A percentile compares a stretch with the other conserved stretches of the same genome.
These are phyloP conservation scores for Paraurostyla sp. DNA, from an alignment of 73 alveolate species.

Conservation along the genomic window DNA sequence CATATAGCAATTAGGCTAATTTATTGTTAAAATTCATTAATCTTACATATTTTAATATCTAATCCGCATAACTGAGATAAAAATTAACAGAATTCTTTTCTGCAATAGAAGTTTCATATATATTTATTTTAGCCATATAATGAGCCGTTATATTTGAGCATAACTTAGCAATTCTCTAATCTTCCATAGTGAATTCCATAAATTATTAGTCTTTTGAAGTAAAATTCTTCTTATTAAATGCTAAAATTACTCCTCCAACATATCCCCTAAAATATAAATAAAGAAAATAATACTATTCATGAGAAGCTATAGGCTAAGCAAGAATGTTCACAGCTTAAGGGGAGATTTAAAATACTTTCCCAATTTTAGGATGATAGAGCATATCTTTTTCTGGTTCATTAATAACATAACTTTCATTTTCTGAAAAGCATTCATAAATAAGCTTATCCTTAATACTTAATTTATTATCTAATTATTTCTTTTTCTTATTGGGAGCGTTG, in stretches of 20 bases:
- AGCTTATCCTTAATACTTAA: conserved; percentile 1
- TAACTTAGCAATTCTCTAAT: conserved; percentile 24
- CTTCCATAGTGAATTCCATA: conserved; percentile 47
- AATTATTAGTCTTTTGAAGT: not conserved
- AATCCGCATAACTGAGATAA: conserved; percentile 17
- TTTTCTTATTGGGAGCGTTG: not conserved
- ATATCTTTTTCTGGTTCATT: conserved; percentile 55
- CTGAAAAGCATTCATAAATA: conserved; percentile 42
- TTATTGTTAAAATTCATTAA: not conserved
- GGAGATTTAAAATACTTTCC: not conserved
- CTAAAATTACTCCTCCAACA: conserved; percentile 24
- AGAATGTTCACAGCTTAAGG: conserved; percentile 8
- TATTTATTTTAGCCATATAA: conserved; percentile 27
- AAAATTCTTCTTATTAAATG: conserved; percentile 46
- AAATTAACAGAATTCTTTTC: conserved; percentile 52
- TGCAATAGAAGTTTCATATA: conserved; percentile 24
- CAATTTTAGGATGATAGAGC: conserved; percentile 23
- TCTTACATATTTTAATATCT: conserved; percentile 42
- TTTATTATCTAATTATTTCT: not conserved
- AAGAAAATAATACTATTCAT: conserved; percentile 14
- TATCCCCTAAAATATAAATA: conserved; percentile 18
- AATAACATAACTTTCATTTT: conserved; percentile 11
- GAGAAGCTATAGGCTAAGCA: conserved; percentile 33
- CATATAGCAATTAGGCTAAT: conserved; percentile 40
- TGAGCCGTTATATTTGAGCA: conserved; percentile 23